Evolutionary conservation across 2,329 filamentous ascomycete species (phyloP), one percentile per base, ranked within the genome.

Genomic region (Monosporascus sp.): DNA sequence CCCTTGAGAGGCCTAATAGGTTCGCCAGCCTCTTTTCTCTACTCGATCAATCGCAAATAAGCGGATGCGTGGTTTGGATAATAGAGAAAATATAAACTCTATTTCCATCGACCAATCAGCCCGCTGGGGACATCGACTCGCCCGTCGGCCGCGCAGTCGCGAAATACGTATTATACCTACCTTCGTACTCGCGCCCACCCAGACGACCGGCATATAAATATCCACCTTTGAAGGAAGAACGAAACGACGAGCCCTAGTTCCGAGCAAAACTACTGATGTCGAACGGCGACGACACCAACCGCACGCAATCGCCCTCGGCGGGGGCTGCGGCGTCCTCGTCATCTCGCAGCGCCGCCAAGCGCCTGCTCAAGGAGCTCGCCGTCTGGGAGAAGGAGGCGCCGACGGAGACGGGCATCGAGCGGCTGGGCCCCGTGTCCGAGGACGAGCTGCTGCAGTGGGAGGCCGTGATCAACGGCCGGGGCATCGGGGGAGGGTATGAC

Each of bases 381-480:
- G 72, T 69, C 37, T 83, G 76, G 78, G 72, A 72, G 58, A 69
- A 67, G 56, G 81, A 83, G 63, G 67, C 72, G 56, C 66, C 68
- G 46, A 67, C 72, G 41, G 79, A 82, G 62, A 67, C 67, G 58
- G 81, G 81, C 45, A 80, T 86, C 59, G 80, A 85, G 71, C 74
- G 82, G 14, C 77, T 86, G 5, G 80, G 79, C 0, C 80, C 82
- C 22, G 72, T 75, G 38, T 67, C 65, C 57, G 80, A 82, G 55
- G 75, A 75, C n/a, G 75, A 82, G 63, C 67, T 86, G 51, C 70
- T 85, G 56, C 67, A 67, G 48, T 85, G 83, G 80, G 76, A 83
- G 67, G 77, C 81, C 27, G 80, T 86, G 50, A 75, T 86, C 51
- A 82, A 81, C 60, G 82, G 81, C n/a, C 69, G 71, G 53, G 81